phyloP scores from a whole-genome alignment of 1,139 yeast genomes.

The Diutina ranongensis region DNA sequence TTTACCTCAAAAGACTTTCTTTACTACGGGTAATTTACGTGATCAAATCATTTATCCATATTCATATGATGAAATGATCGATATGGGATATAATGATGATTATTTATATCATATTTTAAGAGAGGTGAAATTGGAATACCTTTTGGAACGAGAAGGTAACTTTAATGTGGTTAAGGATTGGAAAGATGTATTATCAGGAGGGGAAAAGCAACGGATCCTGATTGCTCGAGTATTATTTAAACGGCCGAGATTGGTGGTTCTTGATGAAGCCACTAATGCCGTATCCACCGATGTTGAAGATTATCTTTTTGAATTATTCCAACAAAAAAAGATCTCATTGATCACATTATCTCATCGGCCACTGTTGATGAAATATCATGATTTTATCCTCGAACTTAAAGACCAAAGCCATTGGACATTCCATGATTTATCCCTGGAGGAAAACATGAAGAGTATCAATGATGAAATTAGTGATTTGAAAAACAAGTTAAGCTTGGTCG shows the following conservation, averaged over 20 bases:
- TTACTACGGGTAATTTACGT: slow-evolving; percentile 67
- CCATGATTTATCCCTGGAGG: slow-evolving; percentile 44
- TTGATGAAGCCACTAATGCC: slow-evolving; percentile 92
- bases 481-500: slow-evolving; percentile 40
- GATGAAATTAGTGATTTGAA: slow-evolving; percentile 55
- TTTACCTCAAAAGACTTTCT: slow-evolving; percentile 75
- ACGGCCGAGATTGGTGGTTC: slow-evolving; percentile 68
- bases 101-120: slow-evolving; percentile 57
- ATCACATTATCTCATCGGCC: slow-evolving; percentile 85
- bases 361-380: slow-evolving; percentile 76
- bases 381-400: slow-evolving; percentile 55
- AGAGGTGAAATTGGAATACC: slow-evolving; percentile 72
- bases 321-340: slow-evolving; percentile 59
- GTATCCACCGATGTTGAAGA: slow-evolving; percentile 90
- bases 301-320: slow-evolving; percentile 67
- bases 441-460: slow-evolving; percentile 49
- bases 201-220: slow-evolving; percentile 86
- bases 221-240: slow-evolving; percentile 82
- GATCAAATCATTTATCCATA: slow-evolving; percentile 84
- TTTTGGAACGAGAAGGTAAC: slow-evolving; percentile 52
- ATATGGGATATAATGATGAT: slow-evolving; percentile 59
- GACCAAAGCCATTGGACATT: slow-evolving; percentile 32
- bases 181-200: slow-evolving; percentile 90
- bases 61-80: slow-evolving; percentile 68
- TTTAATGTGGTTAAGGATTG: slow-evolving; percentile 62